Conservation (phyloP, 768 basidiomycete species). For the Pholiota microspora region DNA sequence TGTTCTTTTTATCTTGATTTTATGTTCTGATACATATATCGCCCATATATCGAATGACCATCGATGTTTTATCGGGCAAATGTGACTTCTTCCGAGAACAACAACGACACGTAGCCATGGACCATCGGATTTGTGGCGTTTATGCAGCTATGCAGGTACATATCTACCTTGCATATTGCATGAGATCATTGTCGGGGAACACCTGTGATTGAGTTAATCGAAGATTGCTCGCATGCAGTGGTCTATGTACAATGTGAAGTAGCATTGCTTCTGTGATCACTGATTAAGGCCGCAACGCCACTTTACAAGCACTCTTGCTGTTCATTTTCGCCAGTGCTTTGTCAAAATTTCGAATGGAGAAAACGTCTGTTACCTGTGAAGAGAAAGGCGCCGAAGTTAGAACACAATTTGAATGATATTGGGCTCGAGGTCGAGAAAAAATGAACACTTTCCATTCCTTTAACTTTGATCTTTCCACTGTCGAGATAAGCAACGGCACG, state of each 20-base stretch:
- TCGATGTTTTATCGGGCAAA: not conserved
- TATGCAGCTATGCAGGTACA: no score
- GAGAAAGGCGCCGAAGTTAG: not conserved
- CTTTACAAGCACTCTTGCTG: conserved; percentile 58
- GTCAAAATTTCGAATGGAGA: conserved; percentile 67
- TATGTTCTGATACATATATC: not conserved
- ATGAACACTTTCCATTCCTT: conserved; percentile 55
- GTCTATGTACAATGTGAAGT: not conserved
- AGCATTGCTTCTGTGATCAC: not conserved
- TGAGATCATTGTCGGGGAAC: not conserved
- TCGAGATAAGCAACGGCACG: conserved; percentile 88
- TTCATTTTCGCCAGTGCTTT: conserved; percentile 72
- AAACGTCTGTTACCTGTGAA: conserved; percentile 42
- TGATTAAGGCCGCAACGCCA: conserved; percentile 53
- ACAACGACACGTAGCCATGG: not conserved
- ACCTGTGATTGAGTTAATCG: not conserved
- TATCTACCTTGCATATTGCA: no score
- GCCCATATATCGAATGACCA: no score
- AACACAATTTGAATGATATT: not conserved
- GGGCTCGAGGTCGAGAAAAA: not conserved
- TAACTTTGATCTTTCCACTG: conserved; percentile 76
- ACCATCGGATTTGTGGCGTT: conserved; percentile 1
- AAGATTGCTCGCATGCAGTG: not conserved
- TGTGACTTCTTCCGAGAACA: not conserved
- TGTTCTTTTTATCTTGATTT: not conserved